Base-by-base conservation (phyloP, 306 rosid species). In the Vachellia collinsii region DNA sequence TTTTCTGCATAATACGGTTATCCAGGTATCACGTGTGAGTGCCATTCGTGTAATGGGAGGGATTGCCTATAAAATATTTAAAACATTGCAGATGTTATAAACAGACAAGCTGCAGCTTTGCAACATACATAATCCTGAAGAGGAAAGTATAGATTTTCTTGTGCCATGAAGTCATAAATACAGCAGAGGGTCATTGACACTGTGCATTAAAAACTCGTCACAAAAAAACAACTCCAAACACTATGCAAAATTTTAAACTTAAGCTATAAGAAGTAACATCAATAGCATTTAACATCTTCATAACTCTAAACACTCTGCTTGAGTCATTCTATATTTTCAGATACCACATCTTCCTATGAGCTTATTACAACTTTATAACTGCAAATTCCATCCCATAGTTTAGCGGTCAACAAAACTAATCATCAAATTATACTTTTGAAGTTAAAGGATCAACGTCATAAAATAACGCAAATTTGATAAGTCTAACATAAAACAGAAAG, bases 31-130 rank as follows among this genome's bases (percentile, higher is more conserved):
- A 83, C 89, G 94, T 76, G 98, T 87, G 69, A 94, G 98, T 63
- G 98, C 97, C 98, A 92, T 91, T 79, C 98, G 88, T 4, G 97
- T 92, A 84, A 94, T 71, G 62, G 98, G 98, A 84, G 98, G 98
- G 80, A 94, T 94, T 5, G 97, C 97, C 98, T 94, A 85, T 59
- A 83, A 82, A 51, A 78, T 62, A 77, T 71, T 20, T 34, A 77
- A 70, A 48, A 70, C 46, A 78, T 43, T 71, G 65, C 47, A 67
- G 47, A 74, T 72, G 72, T 72, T 22, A 84, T 74, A 46, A 81
- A 79, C 44, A 77, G 66, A 79, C 56, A 62, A 84, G 61, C 11
- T 66, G 84, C 80, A 59, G 79, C 41, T 47, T 72, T 38, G 74
- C 78, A 67, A 59, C 69, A 75, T 48, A 46, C 29, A 78, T 75